A percentile compares a stretch with the other conserved stretches of the same genome.
Conservation (phyloP, 352 stramenopile genomes). For the Globisporangium canariense region DNA sequence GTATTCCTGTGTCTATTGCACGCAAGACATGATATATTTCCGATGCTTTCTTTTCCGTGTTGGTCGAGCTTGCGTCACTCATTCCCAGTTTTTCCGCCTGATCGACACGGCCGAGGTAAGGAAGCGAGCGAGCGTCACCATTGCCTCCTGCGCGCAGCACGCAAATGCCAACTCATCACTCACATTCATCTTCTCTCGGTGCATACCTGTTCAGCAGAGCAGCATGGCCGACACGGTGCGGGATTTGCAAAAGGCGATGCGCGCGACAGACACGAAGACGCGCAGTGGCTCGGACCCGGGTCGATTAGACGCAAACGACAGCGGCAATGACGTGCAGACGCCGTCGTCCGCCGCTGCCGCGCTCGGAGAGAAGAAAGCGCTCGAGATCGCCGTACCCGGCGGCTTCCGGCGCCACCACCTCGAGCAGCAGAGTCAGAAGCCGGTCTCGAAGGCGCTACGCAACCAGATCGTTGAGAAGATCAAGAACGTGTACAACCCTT, state of each 20-base stretch:
- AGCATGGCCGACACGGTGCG: slow-evolving; percentile 46
- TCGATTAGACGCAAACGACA: slow-evolving; percentile 10
- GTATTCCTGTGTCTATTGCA: not conserved
- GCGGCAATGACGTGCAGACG: not conserved
- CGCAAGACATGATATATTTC: not conserved
- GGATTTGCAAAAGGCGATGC: slow-evolving; percentile 48
- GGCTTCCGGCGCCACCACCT: slow-evolving; percentile 75
- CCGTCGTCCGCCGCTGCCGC: slow-evolving; percentile 30
- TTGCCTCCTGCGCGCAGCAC: not conserved
- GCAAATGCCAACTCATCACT: not conserved
- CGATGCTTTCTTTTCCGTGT: slow-evolving; percentile 4
- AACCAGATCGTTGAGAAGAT: slow-evolving; percentile 74
- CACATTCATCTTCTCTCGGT: not conserved
- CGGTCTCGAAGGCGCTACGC: slow-evolving; percentile 52
- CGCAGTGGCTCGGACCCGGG: slow-evolving; percentile 60
- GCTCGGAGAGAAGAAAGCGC: slow-evolving; percentile 26
- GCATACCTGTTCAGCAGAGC: not conserved
- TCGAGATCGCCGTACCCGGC: slow-evolving; percentile 65
- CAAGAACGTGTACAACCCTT: slow-evolving; percentile 75
- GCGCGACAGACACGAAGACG: slow-evolving; percentile 21
- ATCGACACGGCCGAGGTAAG: not conserved
- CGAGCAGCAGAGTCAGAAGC: slow-evolving; percentile 29
- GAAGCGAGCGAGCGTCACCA: not conserved
- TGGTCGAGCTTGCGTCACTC: slow-evolving; percentile 5
- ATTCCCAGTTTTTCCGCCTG: slow-evolving; percentile 10